Conservation (phyloP, 345 rosid genomes). For the Erucastrum elatum region DNA sequence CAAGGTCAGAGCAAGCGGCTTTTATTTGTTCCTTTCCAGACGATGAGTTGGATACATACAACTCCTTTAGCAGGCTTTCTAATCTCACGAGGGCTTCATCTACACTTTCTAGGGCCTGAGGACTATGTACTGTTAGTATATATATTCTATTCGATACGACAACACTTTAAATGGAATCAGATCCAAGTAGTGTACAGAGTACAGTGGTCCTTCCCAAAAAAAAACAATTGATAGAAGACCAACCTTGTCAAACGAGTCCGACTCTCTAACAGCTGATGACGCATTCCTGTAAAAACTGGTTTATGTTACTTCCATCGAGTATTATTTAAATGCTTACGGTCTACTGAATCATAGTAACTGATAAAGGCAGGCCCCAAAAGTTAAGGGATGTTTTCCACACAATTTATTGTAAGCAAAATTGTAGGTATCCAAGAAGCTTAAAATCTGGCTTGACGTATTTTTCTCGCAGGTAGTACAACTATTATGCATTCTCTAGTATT, state of each 20-base stretch:
- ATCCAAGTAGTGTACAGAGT: background rate
- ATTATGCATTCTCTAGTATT: background rate
- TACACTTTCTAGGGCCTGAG: slow-evolving; percentile 88
- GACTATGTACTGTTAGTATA: slow-evolving; percentile 30
- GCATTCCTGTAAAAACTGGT: slow-evolving; percentile 39
- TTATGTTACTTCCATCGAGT: slow-evolving; percentile 38
- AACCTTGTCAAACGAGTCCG: slow-evolving; percentile 88
- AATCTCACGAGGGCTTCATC: slow-evolving; percentile 83
- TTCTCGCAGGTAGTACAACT: background rate
- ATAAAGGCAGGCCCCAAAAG: slow-evolving; percentile 11
- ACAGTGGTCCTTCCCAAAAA: background rate
- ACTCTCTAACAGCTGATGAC: slow-evolving; percentile 47
- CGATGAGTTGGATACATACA: slow-evolving; percentile 71
- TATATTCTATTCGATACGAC: slow-evolving; percentile 11
- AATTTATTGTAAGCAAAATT: background rate
- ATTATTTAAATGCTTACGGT: slow-evolving; percentile 1
- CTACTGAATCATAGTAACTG: slow-evolving; percentile 1
- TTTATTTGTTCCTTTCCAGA: slow-evolving; percentile 86
- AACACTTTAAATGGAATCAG: slow-evolving; percentile 5
- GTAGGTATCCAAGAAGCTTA: background rate
- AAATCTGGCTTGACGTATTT: slow-evolving; percentile 10
- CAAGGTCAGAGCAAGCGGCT: slow-evolving; percentile 97
- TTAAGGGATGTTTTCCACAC: slow-evolving; percentile 13
- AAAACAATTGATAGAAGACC: slow-evolving; percentile 10
- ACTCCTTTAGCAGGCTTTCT: slow-evolving; percentile 79